phyloP scores from a whole-genome alignment of 2,329 filamentous ascomycete species.

The Didymella arachidicola region DNA sequence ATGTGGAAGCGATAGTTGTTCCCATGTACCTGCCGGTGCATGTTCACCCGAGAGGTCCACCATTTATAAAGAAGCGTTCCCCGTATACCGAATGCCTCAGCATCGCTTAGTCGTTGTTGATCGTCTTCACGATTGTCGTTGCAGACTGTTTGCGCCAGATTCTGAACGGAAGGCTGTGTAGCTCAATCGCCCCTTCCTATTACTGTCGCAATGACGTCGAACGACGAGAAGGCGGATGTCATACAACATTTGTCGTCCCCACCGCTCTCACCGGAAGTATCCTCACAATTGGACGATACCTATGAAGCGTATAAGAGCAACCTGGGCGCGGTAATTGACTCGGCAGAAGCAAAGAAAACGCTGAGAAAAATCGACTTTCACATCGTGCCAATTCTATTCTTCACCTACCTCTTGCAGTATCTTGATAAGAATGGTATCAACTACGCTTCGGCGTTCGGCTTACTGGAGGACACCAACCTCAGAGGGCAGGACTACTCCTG shows the following conservation, averaged over 20 bases:
- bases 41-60: neutral
- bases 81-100: neutral
- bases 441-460: constrained; percentile 60
- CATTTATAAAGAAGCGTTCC: neutral
- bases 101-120: neutral
- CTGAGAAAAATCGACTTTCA: constrained; percentile 42
- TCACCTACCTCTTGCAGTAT: constrained; percentile 52
- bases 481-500: constrained; percentile 31
- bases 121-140: neutral
- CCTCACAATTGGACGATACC: constrained; percentile 42
- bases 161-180: neutral
- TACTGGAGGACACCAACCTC: constrained; percentile 58
- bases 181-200: neutral
- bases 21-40: constrained; percentile 8
- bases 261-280: constrained; percentile 27
- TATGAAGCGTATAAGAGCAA: constrained; percentile 45
- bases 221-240: constrained; percentile 28
- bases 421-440: constrained; percentile 59
- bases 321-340: constrained; percentile 27
- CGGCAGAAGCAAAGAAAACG: constrained; percentile 39
- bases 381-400: constrained; percentile 45
- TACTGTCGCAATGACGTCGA: constrained; percentile 18
- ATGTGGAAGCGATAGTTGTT: constrained; percentile 8
- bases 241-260: constrained; percentile 33
- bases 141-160: neutral